Evolutionary conservation across 1,284 basidiomycete genomes (phyloP), one percentile per base, ranked within the genome.

Genomic region (Chondrostereum purpureum): DNA sequence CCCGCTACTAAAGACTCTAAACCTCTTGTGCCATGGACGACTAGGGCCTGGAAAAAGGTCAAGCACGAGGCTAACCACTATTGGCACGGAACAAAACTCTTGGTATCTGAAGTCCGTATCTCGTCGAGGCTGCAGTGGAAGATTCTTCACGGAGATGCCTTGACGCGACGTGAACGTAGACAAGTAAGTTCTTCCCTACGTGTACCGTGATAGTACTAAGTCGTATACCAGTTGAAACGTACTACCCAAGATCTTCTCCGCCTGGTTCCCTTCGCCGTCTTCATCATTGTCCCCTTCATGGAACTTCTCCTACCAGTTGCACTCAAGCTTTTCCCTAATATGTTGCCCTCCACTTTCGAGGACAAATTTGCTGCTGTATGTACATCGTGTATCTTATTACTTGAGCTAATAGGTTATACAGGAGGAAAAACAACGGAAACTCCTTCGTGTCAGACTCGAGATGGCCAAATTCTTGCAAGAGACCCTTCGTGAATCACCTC

Each of bases 391-490:
- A 14, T 39, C n/a, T 39, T 18, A 12, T 4, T 19, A 19, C 17
- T 40, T 23, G n/a, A 18, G 31, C 13, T 13, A 18, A 23, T 45
- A 21, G 11, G 16, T 27, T 8, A 12, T 51, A n/a, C 58, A 93
- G 90, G 92, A 97, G 62, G 95, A 99, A 68, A 99, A 99, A 67
- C 83, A 96, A 58, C 83, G 95, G 53, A 97, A 97, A 62, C 75
- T 98, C 2, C 82, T 99, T 42, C 88, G 94, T 56, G 91, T 97
- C 17, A 79, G 95, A 45, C 73, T 99, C 19, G 94, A 98, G 63
- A 98, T 99, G 94, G 96, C 96, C 56, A 99, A 99, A 62, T 99
- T 99, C 75, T 72, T 99, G 39, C 95, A 98, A 61, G 96, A 98
- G 65, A 98, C 96, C 1, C 80, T 99, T 47, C 83, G 88, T 40